Conservation (phyloP, 306 rosid genomes). For the barrel medic (Medicago truncatula) region DNA sequence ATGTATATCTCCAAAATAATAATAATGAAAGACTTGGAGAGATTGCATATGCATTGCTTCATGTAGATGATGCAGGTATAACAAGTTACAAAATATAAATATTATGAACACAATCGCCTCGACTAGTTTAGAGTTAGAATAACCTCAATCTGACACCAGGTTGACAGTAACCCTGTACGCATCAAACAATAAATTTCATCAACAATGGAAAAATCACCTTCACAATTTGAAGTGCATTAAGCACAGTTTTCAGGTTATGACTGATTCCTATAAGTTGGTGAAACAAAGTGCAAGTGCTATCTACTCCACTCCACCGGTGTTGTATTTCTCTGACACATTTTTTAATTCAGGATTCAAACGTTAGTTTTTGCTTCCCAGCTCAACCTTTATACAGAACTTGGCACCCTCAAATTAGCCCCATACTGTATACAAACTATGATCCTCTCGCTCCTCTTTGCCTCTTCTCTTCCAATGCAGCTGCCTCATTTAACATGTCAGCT, state of each 20-base stretch:
- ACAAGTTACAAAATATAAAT: constrained; percentile 6
- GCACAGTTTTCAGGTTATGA: constrained; percentile 48
- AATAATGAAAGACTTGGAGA: not conserved
- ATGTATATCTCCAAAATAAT: not conserved
- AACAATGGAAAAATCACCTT: constrained; percentile 48
- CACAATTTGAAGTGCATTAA: constrained; percentile 50
- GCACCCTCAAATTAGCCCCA: constrained; percentile 60
- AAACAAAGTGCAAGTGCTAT: constrained; percentile 45
- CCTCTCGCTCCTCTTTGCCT: constrained; percentile 81
- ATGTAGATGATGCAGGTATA: constrained; percentile 34
- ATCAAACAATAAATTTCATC: constrained; percentile 50
- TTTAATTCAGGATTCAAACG: constrained; percentile 53
- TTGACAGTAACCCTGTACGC: constrained; percentile 28
- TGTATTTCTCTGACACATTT: constrained; percentile 48
- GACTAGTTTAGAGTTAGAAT: constrained; percentile 33
- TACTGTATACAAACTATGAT: constrained; percentile 48
- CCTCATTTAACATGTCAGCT: constrained; percentile 94
- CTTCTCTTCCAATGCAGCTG: constrained; percentile 87
- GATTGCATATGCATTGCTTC: constrained; percentile 24
- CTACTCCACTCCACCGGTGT: constrained; percentile 50
- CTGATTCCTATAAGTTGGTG: constrained; percentile 50
- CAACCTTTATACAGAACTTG: constrained; percentile 76
- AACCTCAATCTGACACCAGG: constrained; percentile 36
- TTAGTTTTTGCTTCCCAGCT: constrained; percentile 62
- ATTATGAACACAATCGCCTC: constrained; percentile 40